Base-by-base conservation (phyloP, 192 early-diverging fungal genomes). In the Coemansia aciculifera region DNA sequence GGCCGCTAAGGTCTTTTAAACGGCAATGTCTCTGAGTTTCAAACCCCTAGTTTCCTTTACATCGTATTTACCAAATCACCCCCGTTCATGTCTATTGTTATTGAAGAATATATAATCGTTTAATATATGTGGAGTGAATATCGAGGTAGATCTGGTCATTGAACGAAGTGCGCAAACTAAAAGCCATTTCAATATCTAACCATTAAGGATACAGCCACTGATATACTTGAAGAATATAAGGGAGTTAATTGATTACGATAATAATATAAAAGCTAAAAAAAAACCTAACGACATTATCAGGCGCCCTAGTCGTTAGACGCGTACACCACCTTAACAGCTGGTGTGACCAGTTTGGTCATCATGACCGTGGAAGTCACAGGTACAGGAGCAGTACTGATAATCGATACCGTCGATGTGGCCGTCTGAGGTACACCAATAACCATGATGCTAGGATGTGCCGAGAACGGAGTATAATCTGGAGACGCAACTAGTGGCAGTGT, bases 331-430 rank as follows among this genome's bases (percentile, higher is more conserved):
- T 81, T 72, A 27, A 81, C 71, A 3, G 79, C 73, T 1, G 73
- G 79, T 0, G 79, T 81, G 5, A 81, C 57, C n/a, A 75, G 29
- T 29, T 73, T 81, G 32, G 79, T 81, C 17, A 80, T 66, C 78
- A 80, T 80, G 29, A 81, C 71, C 1, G 72, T 74, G 4, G 73
- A 59, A 0, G 68, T 57, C 15, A 64, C 31, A 0, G 79, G 73
- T 5, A 68, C 31, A 2, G 79, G 73, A 13, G 63, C 73, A 15
- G 59, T 43, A 43, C 66, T 75, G 32, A 40, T 67, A 17, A 44
- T 29, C 13, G 60, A 52, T 17, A 60, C 62, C 3, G 72, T 40
- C 21, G 43, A 21, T 34, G 54, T 64, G 27, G 67, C 31, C 23
- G 63, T 67, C 64, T 75, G 64, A 2, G 79, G 73, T 7, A 81